Conservation (phyloP, 2,329 filamentous ascomycete genomes). For the Arthrinium phaeospermum region DNA sequence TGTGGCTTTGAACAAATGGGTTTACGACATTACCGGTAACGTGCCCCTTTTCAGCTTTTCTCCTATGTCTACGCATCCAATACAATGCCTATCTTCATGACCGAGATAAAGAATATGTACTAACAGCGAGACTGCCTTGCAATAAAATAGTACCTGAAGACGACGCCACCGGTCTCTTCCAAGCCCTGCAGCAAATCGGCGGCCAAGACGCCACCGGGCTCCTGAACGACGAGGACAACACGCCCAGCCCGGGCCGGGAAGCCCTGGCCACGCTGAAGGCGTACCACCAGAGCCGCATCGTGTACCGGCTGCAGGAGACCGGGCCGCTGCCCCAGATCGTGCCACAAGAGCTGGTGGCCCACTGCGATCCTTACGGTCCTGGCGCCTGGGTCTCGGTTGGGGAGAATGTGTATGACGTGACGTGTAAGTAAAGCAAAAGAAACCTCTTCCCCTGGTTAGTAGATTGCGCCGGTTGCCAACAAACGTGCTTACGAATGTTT, state of each 20-base stretch:
- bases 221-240: background rate
- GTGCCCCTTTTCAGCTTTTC: background rate
- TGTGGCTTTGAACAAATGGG: background rate
- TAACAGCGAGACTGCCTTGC: background rate
- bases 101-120: fast-evolving
- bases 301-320: background rate
- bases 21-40: background rate
- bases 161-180: background rate
- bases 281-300: background rate
- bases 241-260: background rate
- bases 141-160: background rate
- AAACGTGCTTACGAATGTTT: no score
- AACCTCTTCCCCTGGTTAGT: background rate
- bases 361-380: background rate
- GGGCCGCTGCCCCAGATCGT: background rate
- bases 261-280: background rate
- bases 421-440: background rate
- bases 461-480: no score
- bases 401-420: background rate
- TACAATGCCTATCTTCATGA: background rate
- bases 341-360: background rate
- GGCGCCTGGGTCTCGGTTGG: background rate
- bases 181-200: background rate
- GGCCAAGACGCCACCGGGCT: background rate
- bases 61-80: no score